Conservation (phyloP, 192 early-diverging fungal genomes). For the Coemansia sp. region DNA sequence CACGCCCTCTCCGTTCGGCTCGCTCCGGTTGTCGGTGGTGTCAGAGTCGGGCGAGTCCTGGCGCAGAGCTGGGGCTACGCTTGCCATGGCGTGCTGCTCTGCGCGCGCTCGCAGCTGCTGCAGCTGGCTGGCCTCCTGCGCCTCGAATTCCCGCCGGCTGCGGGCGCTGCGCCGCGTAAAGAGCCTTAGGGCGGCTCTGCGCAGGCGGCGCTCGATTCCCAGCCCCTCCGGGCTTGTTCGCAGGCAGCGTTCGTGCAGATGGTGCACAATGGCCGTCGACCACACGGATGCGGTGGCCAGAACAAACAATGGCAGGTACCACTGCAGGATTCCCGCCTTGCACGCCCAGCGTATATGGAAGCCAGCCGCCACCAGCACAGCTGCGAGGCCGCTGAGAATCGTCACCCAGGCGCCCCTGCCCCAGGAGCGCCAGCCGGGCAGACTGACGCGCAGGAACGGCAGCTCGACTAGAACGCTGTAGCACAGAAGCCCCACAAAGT, state of each 20-base stretch:
- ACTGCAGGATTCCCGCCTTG: conserved; percentile 30
- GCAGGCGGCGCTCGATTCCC: conserved; percentile 33
- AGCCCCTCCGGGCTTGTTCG: conserved; percentile 34
- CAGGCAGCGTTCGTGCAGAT: conserved; percentile 25
- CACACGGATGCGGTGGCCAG: conserved; percentile 35
- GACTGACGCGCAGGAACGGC: conserved; percentile 63
- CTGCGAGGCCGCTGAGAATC: conserved; percentile 52
- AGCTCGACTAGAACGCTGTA: conserved; percentile 62
- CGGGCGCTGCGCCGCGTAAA: conserved; percentile 20
- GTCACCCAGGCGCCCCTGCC: conserved; percentile 62
- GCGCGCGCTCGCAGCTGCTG: conserved; percentile 10
- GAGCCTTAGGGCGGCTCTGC: conserved; percentile 20
- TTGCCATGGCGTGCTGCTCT: conserved; percentile 7
- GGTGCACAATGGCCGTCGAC: conserved; percentile 14
- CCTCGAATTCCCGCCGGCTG: conserved; percentile 8
- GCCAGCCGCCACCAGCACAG: conserved; percentile 60
- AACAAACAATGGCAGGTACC: conserved; percentile 47
- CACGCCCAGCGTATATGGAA: conserved; percentile 48
- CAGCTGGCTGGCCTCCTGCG: conserved; percentile 7
- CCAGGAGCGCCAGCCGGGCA: conserved; percentile 62
- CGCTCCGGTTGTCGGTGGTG: not conserved
- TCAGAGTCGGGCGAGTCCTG: not conserved
- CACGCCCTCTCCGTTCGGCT: not conserved
- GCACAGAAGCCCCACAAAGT: conserved; percentile 51
- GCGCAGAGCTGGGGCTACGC: not conserved